phyloP scores from a whole-genome alignment of 257 asterid genomes.

The Sherardia arvensis region DNA sequence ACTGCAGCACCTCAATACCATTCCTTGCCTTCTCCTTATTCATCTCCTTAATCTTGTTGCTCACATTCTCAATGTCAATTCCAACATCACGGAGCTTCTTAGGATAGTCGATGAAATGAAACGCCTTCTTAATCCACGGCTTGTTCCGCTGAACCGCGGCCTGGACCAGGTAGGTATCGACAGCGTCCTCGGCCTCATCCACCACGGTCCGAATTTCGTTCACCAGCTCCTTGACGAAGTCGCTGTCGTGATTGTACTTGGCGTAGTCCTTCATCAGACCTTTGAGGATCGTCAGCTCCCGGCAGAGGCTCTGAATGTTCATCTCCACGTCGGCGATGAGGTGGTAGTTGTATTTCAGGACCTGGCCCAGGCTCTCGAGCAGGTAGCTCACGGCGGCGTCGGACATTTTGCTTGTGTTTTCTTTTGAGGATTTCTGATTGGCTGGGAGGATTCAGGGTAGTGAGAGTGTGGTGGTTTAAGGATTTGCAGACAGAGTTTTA shows the following conservation, averaged over 20 bases:
- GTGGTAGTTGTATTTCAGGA: neutral
- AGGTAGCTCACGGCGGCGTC: conserved; percentile 48
- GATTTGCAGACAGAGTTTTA: neutral
- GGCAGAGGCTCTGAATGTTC: conserved; percentile 28
- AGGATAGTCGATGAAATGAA: conserved; percentile 28
- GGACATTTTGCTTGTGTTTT: neutral
- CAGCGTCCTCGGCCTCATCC: conserved; percentile 49
- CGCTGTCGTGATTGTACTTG: conserved; percentile 27
- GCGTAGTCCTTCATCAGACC: conserved; percentile 40
- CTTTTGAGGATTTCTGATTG: neutral
- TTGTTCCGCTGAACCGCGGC: conserved; percentile 42
- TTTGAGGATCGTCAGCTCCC: conserved; percentile 34
- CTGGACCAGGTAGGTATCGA: conserved; percentile 39
- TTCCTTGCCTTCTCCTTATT: conserved; percentile 26
- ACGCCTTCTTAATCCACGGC: conserved; percentile 16
- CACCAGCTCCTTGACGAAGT: conserved; percentile 26
- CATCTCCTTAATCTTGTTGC: conserved; percentile 31
- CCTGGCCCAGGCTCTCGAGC: conserved; percentile 37
- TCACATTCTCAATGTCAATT: conserved; percentile 19
- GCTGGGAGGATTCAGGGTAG: neutral
- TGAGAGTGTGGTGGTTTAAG: neutral
- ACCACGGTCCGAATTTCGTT: conserved; percentile 37
- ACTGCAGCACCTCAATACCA: conserved; percentile 31
- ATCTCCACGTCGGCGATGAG: conserved; percentile 15
- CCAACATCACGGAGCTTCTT: conserved; percentile 29